Evolutionary conservation across 768 basidiomycete species (phyloP).

Genomic region (Suillus bovinus): DNA sequence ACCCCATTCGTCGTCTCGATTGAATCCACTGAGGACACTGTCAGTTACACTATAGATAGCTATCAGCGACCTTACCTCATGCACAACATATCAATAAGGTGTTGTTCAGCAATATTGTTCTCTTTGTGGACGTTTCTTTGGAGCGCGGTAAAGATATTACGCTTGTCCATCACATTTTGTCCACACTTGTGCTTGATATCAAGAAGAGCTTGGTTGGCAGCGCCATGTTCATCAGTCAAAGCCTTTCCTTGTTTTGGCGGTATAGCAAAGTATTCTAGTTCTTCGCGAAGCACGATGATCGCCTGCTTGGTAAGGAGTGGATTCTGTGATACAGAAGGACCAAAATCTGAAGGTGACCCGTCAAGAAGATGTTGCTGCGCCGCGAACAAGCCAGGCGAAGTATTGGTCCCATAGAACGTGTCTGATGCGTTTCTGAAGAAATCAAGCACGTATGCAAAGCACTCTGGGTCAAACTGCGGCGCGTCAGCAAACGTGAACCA

Average conservation of each 20-base stretch:
- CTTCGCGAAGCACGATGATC: slow-evolving; percentile 96
- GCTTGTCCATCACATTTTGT: slow-evolving; percentile 81
- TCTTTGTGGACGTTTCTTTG: slow-evolving; percentile 99
- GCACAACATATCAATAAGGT: slow-evolving; percentile 99
- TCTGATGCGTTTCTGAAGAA: slow-evolving; percentile 92
- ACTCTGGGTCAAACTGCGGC: slow-evolving; percentile 91
- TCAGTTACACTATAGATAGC: slow-evolving; percentile 16
- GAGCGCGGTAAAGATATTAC: slow-evolving; percentile 94
- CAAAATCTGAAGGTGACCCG: slow-evolving; percentile 56
- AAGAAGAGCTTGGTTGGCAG: slow-evolving; percentile 75
- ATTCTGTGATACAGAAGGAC: slow-evolving; percentile 74
- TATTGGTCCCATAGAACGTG: slow-evolving; percentile 85
- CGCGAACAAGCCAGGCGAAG: slow-evolving; percentile 67
- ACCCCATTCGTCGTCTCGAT: slow-evolving; percentile 98
- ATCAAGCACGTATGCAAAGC: slow-evolving; percentile 89
- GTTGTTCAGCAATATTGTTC: slow-evolving; percentile 98
- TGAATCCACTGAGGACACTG: slow-evolving; percentile 66
- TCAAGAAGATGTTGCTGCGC: slow-evolving; percentile 83
- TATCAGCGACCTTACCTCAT: slow-evolving; percentile 71
- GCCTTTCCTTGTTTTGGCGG: slow-evolving; percentile 69
- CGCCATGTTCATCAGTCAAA: slow-evolving; percentile 73
- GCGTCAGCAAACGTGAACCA: slow-evolving; percentile 8
- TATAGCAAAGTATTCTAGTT: slow-evolving; percentile 97
- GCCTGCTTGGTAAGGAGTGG: slow-evolving; percentile 95
- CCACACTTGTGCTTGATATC: slow-evolving; percentile 88